Evolutionary conservation across 306 rosid genomes (phyloP), one percentile per base, ranked within the genome.

Genomic region (Cicer cuneatum): DNA sequence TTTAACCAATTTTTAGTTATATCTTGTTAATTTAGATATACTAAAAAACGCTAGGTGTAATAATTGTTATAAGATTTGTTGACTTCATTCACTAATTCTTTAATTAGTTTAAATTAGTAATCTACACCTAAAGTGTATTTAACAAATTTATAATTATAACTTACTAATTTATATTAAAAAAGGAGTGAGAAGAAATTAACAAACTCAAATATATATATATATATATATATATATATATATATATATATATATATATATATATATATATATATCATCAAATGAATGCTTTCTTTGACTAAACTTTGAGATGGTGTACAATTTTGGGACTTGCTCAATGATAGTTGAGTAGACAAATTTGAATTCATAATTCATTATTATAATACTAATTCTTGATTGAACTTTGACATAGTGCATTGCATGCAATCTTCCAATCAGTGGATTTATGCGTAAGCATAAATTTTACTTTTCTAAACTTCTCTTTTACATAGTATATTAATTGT

Each of bases 261-360:
- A 29, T 29, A 29, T 3, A 29, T 10, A 47, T 62, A 19, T 18
- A 15, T 29, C 3, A 2, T 16, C 19, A 13, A 59, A 60, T 72
- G 3, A 37, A 73, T 69, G 56, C 7, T 9, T 66, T 41, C 7
- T 66, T 82, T 74, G 81, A 73, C 84, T 67, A 58, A 40, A 42
- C 13, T 15, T 15, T 15, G 19, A 45, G 62, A 46, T 38, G 47
- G 66, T 60, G 11, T 73, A 29, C 72, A 53, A 72, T 40, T 82
- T 82, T 77, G 85, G 57, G 47, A 68, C 82, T 72, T 72, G 69
- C 62, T 56, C 10, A 72, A 37, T 77, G 45, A 47, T 65, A 29
- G 60, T 48, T 48, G 29, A 77, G 82, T 65, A 48, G 61, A 47
- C 60, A 65, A 71, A 72, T 66, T 54, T 71, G 59, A 65, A 81